Base-by-base conservation (phyloP, 441 rosid genomes). In the Populus hybrid region DNA sequence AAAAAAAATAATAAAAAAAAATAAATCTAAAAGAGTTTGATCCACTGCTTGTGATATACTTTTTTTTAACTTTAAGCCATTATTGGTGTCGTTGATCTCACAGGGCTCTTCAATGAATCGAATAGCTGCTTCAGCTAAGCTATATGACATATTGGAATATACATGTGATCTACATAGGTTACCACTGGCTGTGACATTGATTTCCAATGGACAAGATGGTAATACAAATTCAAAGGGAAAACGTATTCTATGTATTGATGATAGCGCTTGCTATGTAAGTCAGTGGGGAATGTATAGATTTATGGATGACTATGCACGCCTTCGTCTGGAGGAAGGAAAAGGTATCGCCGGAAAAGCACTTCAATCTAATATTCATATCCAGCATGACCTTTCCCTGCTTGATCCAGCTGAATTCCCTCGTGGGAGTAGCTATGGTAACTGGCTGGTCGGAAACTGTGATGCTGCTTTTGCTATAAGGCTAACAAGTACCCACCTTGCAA, bases 241-340 rank as follows among this genome's bases (percentile, higher is more conserved):
- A 67, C 69, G 21, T 67, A 2, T 14, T 67, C 36, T 67, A 28
- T 14, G 10, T 8, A 28, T 67, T 28, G 36, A 67, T 28, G 8
- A 28, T 67, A 28, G 2, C 4, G 69, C 69, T 67, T 28, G 69
- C n/a, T 67, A 67, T 28, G 10, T 1, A 32, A 2, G 4, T 2
- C 0, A 0, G 0, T 2, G 0, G 3, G 1, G 3, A 10, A 10
- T 3, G 0, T 0, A 65, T 0, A 2, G 0, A 0, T 67, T 0
- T 0, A 0, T 67, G n/a, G 10, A 0, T 5, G 36, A 5, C 0
- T 26, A 26, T 26, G 28, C 28, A 26, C 28, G 28, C 2, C 2
- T 1, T 26, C 28, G 28, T 26, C 28, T 26, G 2, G 2, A 26
- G 28, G 28, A 26, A 26, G 28, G 26, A 26, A 26, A 26, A 26